phyloP scores from a whole-genome alignment of 2,329 filamentous ascomycete species.

The Macrophomina tecta region DNA sequence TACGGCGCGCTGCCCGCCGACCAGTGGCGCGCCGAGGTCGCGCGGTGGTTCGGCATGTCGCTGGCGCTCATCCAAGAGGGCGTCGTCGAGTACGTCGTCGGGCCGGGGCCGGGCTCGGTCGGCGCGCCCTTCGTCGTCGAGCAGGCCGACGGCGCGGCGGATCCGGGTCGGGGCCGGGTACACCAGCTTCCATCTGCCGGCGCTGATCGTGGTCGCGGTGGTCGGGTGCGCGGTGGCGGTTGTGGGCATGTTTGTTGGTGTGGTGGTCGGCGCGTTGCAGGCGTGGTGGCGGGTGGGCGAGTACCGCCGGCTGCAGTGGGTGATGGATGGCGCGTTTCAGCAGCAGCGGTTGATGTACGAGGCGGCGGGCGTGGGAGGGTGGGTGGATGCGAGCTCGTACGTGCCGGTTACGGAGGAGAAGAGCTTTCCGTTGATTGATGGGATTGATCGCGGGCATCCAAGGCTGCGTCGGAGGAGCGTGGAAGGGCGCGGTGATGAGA shows the following conservation, averaged over 20 bases:
- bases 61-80: slow-evolving; percentile 77
- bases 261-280: not conserved
- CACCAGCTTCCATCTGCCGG: not conserved
- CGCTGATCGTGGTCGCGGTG: not conserved
- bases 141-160: not conserved
- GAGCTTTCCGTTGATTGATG: slow-evolving; percentile 3
- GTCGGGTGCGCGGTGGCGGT: not conserved
- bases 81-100: slow-evolving; percentile 68
- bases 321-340: slow-evolving; percentile 1
- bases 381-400: not conserved
- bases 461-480: not conserved
- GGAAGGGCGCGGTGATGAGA: not conserved
- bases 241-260: not conserved
- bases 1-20: not conserved
- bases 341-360: slow-evolving; percentile 5
- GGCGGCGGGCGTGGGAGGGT: not conserved
- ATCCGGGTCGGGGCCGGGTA: not conserved
- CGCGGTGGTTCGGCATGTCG: slow-evolving; percentile 88
- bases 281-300: not conserved
- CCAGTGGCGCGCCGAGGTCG: slow-evolving; percentile 62
- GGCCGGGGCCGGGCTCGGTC: not conserved
- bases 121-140: not conserved
- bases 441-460: not conserved
- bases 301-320: not conserved
- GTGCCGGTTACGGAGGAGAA: slow-evolving; percentile 5